phyloP scores from a whole-genome alignment of 768 basidiomycete species.

The Lepiota venenata region DNA sequence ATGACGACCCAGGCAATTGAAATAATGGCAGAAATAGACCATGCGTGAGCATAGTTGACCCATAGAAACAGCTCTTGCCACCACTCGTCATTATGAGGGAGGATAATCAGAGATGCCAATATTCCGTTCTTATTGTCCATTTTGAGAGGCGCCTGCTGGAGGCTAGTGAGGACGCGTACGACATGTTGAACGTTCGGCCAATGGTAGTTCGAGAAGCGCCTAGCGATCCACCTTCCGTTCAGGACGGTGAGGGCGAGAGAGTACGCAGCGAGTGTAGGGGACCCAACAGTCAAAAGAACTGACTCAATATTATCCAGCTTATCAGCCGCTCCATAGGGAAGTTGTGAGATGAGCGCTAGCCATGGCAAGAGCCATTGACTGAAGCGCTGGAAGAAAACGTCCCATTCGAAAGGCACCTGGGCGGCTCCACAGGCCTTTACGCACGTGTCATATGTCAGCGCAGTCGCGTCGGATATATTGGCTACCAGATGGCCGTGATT shows the following conservation, averaged over 20 bases:
- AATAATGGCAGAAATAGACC: slow-evolving; percentile 33
- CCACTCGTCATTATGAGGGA: slow-evolving; percentile 39
- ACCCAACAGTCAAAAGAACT: slow-evolving; percentile 40
- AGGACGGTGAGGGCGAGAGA: slow-evolving; percentile 40
- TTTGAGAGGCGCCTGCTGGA: slow-evolving; percentile 40
- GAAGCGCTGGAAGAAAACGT: slow-evolving; percentile 34
- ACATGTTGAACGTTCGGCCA: slow-evolving; percentile 30
- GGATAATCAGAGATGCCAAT: slow-evolving; percentile 38
- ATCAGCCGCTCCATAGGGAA: slow-evolving; percentile 42
- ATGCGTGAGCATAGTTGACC: slow-evolving; percentile 30
- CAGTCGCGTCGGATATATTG: slow-evolving; percentile 21
- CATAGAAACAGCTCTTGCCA: slow-evolving; percentile 30
- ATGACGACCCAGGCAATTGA: slow-evolving; percentile 43
- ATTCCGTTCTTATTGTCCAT: slow-evolving; percentile 23
- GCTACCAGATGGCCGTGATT: slow-evolving; percentile 22
- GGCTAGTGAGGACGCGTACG: slow-evolving; percentile 29
- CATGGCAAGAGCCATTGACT: slow-evolving; percentile 46
- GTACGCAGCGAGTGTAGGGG: slow-evolving; percentile 41
- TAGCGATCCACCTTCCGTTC: slow-evolving; percentile 39
- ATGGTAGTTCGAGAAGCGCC: slow-evolving; percentile 23
- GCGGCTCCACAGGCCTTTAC: slow-evolving; percentile 22
- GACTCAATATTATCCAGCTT: slow-evolving; percentile 39
- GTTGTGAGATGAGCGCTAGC: slow-evolving; percentile 44
- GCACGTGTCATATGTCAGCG: slow-evolving; percentile 28
- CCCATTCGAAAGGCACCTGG: slow-evolving; percentile 26